Evolutionary conservation across 2,329 filamentous ascomycete species (phyloP), one percentile per base, ranked within the genome.

Genomic region (Blastomyces gilchristii): DNA sequence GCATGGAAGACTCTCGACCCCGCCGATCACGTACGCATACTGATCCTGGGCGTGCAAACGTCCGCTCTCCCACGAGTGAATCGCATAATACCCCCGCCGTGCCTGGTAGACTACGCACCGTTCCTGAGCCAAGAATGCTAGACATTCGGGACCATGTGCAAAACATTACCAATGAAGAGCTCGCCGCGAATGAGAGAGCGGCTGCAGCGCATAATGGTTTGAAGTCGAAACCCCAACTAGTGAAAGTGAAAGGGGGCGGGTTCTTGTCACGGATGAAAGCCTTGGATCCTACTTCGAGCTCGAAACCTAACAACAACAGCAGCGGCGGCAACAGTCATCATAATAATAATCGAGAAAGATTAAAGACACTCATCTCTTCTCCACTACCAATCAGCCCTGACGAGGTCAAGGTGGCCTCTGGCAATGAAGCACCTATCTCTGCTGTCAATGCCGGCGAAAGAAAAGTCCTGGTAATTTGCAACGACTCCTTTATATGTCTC

Each of bases 391-490:
- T 68, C 50, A 65, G 67, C n/a, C 53, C 59, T 8, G 58, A 53
- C 47, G 60, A 65, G 25, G 37, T 53, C 16, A 62, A 39, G 1
- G 65, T 70, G 9, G 71, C 83, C 1, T 80, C 83, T 31, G 81
- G 82, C 60, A 86, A 82, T 53, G 90, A 95, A 78, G 89, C 89
- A 28, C 91, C 91, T 1, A 80, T 87, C 11, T 91, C 90, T 62
- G 90, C 90, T 16, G 87, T 88, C 64, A 95, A 95, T 76, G 84
- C 88, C 65, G 87, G 87, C 56, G 89, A 92, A 71, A 82, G 91
- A 69, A 83, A 83, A 68, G 89, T 96, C 22, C 80, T 84, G 43
- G 85, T 97, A 47, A 84, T 87, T 66, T 95, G 85, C 76, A 83
- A 85, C 67, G 85, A 88, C 63, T 84, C 84, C 14, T 85, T 83